Base-by-base conservation (phyloP, 805 yeast genomes). In the Candida coquimbonensis region DNA sequence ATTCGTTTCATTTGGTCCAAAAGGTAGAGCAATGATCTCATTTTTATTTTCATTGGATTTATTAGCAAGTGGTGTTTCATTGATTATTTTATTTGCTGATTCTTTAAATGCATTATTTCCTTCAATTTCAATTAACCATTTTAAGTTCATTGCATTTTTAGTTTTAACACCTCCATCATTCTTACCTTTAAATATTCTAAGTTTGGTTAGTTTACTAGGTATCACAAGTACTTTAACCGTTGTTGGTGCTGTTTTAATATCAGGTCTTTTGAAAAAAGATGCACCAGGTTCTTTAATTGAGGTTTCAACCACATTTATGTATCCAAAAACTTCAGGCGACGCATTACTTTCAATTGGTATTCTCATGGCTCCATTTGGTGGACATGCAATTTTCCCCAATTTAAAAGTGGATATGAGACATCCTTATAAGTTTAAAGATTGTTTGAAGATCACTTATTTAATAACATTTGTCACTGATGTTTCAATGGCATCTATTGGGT, bases 41-140 rank as follows among this genome's bases (percentile, higher is more conserved):
- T 53, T 81, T 13, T 58, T 88, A 13, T 88, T 89, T 59, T 81
- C 91, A 1, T 54, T 86, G 37, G 96, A 89, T 56, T 70, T 89
- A 38, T 53, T 85, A 46, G 96, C 91, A 3, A 82, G 84, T 38
- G 90, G 95, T 16, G 90, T 89, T 11, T 77, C 96, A 0, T 69
- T 89, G 49, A 77, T 86, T 41, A 87, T 89, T 21, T 69, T 89
- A 24, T 87, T 89, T 63, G 88, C 95, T 19, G 96, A 89, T 64
- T 86, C 96, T 1, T 71, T 89, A 44, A 77, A 78, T 64, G 87
- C 90, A 0, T 65, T 86, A 36, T 70, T 77, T 51, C 86, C 86
- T 2, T 49, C 61, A 14, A 59, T 77, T 36, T 72, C 85, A 0
- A 65, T 71, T 17, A 68, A 72, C 35, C 69, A 72, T 34, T 84